A percentile compares a stretch with the other conserved stretches of the same genome.
phyloP scores from a whole-genome alignment of 768 basidiomycete genomes.

The Hypsizygus marmoreus region DNA sequence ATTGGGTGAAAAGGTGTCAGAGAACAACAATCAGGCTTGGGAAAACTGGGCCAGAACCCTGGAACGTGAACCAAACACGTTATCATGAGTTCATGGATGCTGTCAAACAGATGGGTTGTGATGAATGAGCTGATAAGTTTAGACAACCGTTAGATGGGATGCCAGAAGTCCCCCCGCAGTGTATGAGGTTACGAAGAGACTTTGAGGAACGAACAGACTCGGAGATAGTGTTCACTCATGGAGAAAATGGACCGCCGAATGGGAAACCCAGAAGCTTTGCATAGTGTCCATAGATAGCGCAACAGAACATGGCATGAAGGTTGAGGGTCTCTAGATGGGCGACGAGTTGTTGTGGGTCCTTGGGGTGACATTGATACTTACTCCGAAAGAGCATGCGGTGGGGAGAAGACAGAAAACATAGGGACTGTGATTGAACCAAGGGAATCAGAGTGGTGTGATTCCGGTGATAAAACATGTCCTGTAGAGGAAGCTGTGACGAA shows the following conservation, averaged over 20 bases:
- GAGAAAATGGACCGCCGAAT: background rate
- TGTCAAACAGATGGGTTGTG: no score
- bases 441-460: no score
- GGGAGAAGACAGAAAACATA: no score
- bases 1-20: constrained; percentile 8
- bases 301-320: background rate
- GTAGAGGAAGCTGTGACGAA: background rate
- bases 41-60: constrained; percentile 4
- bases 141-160: no score
- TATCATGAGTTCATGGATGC: constrained; percentile 9
- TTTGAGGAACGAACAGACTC: constrained; percentile 1
- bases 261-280: constrained; percentile 5
- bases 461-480: constrained; percentile 1
- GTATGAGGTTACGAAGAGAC: no score
- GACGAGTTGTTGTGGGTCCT: constrained; percentile 4
- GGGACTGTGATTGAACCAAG: no score
- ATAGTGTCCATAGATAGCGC: background rate
- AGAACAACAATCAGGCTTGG: constrained; percentile 13
- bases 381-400: no score
- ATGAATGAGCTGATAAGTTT: no score
- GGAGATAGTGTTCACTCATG: no score
- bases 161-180: no score
- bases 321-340: constrained; percentile 7
- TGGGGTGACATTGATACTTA: no score
- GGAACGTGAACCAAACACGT: constrained; percentile 5